Evolutionary conservation across 192 early-diverging fungal species (phyloP).

Genomic region (Phycomyces blakesleeanus): DNA sequence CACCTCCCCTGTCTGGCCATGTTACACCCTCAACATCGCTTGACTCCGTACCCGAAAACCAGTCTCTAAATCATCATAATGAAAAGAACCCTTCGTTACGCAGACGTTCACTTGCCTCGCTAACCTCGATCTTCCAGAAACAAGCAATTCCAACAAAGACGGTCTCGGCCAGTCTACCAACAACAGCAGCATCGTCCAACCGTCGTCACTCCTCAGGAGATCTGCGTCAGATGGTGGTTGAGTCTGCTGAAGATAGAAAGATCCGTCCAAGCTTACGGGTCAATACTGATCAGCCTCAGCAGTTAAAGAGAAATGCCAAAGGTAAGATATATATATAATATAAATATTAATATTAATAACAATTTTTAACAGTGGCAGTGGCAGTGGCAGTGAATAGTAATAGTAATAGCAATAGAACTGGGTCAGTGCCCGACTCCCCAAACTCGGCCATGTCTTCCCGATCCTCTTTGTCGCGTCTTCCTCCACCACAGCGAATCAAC

Average conservation of each 20-base stretch:
- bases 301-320: no score
- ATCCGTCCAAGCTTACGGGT: slow-evolving; percentile 7
- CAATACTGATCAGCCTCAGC: not conserved
- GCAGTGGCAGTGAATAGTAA: no score
- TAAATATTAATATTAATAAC: no score
- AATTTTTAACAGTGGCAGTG: no score
- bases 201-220: slow-evolving; percentile 31
- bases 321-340: slow-evolving; percentile 1
- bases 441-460: slow-evolving; percentile 25
- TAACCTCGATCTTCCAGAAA: slow-evolving; percentile 26
- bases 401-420: no score
- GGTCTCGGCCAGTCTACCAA: slow-evolving; percentile 4
- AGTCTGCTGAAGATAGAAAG: slow-evolving; percentile 1
- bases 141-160: not conserved
- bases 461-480: slow-evolving; percentile 19
- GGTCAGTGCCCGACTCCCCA: slow-evolving; percentile 20
- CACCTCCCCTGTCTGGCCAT: not conserved
- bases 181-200: not conserved
- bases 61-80: no score
- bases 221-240: slow-evolving; percentile 18
- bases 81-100: slow-evolving; percentile 15
- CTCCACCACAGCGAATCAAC: slow-evolving; percentile 17
- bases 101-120: slow-evolving; percentile 23
- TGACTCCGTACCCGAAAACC: not conserved
- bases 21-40: not conserved